These are phyloP conservation scores for Scleroderma bovista DNA, from an alignment of 768 basidiomycete species.

Conservation along the genomic window DNA sequence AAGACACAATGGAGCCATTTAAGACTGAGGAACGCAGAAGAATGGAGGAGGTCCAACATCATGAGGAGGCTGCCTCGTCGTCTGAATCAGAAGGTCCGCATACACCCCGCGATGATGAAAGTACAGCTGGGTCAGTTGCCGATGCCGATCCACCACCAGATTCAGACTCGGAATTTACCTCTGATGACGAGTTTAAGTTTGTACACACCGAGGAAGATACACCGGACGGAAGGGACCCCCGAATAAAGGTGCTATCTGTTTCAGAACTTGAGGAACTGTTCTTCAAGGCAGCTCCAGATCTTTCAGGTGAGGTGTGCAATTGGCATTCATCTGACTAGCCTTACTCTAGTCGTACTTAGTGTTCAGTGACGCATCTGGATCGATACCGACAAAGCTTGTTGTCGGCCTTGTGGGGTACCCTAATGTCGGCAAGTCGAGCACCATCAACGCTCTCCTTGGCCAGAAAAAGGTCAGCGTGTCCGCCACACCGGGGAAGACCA, in stretches of 20 bases:
- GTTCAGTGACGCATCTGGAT: conserved; percentile 54
- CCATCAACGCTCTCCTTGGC: conserved; percentile 93
- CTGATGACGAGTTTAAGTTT: conserved; percentile 37
- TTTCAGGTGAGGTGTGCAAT: conserved; percentile 46
- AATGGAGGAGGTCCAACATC: conserved; percentile 1
- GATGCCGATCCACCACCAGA: conserved; percentile 22
- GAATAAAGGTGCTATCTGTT: conserved; percentile 78
- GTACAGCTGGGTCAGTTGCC: conserved; percentile 3
- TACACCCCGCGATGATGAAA: conserved; percentile 19
- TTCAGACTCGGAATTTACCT: conserved; percentile 25
- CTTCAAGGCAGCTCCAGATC: conserved; percentile 59
- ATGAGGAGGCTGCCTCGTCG: conserved; percentile 19
- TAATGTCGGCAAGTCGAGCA: conserved; percentile 97
- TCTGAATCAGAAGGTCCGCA: conserved; percentile 27
- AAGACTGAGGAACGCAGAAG: conserved; percentile 17
- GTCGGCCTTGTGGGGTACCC: conserved; percentile 97
- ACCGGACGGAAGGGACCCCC: conserved; percentile 49
- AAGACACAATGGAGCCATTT: conserved; percentile 35
- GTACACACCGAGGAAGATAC: conserved; percentile 52
- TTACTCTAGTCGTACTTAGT: conserved; percentile 34
- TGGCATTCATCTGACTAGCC: not conserved
- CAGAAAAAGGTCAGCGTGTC: conserved; percentile 98
- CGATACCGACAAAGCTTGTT: conserved; percentile 57
- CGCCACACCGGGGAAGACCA: conserved; percentile 96
- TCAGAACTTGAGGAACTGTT: conserved; percentile 86